Conservation (phyloP, 345 rosid genomes). For the Salix dunnii region DNA sequence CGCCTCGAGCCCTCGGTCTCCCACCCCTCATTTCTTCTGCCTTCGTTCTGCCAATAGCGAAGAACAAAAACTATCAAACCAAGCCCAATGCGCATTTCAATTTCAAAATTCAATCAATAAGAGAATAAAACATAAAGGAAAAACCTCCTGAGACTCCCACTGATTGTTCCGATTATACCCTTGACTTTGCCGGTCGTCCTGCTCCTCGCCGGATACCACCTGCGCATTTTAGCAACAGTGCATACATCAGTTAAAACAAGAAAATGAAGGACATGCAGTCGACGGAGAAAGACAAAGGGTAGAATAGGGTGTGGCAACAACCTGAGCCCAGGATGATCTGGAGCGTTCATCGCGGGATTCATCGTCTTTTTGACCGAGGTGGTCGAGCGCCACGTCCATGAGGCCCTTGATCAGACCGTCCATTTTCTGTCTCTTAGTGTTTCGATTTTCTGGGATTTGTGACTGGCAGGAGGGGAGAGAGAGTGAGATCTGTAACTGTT, state of each 20-base stretch:
- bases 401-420: constrained; percentile 75
- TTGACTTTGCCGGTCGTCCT: constrained; percentile 11
- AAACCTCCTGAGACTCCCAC: constrained; percentile 31
- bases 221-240: constrained; percentile 23
- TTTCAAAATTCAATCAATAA: background rate
- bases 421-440: constrained; percentile 26
- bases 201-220: constrained; percentile 75
- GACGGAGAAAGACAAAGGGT: background rate
- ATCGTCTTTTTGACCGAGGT: constrained; percentile 16
- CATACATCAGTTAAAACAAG: background rate
- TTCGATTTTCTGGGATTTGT: background rate
- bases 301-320: background rate
- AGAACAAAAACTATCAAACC: background rate
- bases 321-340: constrained; percentile 87
- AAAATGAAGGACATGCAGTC: background rate
- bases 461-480: background rate
- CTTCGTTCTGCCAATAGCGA: constrained; percentile 24
- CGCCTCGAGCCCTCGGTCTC: constrained; percentile 36
- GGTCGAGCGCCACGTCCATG: constrained; percentile 54
- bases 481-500: background rate
- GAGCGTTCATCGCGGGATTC: constrained; percentile 49
- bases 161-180: constrained; percentile 15
- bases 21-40: constrained; percentile 17
- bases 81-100: background rate
- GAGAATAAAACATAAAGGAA: too few relatives aligned